Conservation (phyloP, 306 rosid genomes). For the Malus domestica region DNA sequence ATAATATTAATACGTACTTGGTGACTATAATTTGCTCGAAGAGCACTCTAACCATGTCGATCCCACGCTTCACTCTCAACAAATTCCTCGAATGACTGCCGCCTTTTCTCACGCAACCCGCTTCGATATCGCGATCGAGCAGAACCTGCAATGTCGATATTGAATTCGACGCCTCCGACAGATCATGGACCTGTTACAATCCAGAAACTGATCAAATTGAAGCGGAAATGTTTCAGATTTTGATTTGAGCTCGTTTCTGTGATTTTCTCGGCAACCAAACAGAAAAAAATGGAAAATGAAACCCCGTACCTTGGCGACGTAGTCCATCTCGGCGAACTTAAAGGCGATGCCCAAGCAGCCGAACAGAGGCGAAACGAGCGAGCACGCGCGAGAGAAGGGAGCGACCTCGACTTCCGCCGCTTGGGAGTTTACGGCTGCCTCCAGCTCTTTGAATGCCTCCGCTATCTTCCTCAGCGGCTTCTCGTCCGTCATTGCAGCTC, state of each 20-base stretch:
- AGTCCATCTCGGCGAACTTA: constrained; percentile 93
- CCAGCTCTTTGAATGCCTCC: constrained; percentile 59
- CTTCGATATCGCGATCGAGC: constrained; percentile 60
- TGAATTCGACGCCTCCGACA: constrained; percentile 70
- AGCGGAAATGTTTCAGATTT: neutral
- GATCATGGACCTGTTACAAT: constrained; percentile 59
- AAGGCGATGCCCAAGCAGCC: constrained; percentile 87
- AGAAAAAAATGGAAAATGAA: neutral
- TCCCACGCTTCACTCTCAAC: constrained; percentile 82
- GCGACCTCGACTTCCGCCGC: constrained; percentile 42
- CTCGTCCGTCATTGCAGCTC: constrained; percentile 42
- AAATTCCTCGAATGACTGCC: constrained; percentile 91
- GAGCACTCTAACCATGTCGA: constrained; percentile 82
- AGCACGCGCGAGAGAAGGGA: constrained; percentile 66
- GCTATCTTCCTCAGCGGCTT: constrained; percentile 57
- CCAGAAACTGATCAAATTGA: constrained; percentile 5
- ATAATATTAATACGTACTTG: constrained; percentile 40
- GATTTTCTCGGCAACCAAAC: neutral
- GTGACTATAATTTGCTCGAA: constrained; percentile 65
- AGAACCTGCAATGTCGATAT: constrained; percentile 45
- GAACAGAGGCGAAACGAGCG: constrained; percentile 81
- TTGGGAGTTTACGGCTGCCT: constrained; percentile 37
- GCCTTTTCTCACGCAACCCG: constrained; percentile 40
- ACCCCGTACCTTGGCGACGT: constrained; percentile 57
- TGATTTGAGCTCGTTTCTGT: neutral